Percentiles rank a stretch among this genome's conserved stretches.
Conservation (phyloP, 352 stramenopile species). For the Blastocystis sp. region DNA sequence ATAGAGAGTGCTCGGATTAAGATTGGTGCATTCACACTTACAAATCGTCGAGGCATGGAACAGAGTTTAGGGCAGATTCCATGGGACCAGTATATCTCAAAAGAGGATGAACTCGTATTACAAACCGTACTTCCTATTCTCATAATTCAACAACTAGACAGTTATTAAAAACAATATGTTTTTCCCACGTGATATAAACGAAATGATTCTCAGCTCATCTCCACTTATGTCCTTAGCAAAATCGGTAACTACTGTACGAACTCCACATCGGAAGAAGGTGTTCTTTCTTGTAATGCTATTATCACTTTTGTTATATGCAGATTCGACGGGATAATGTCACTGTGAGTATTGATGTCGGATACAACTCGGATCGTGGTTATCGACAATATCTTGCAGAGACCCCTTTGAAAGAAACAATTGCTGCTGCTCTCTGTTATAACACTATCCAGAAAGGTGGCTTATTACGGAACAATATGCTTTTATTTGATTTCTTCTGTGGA, state of each 20-base stretch:
- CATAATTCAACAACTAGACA: not conserved
- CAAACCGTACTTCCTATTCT: not conserved
- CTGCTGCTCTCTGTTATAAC: slow-evolving; percentile 50
- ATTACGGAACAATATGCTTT: slow-evolving; percentile 40
- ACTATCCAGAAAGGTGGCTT: not conserved
- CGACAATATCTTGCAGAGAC: slow-evolving; percentile 23
- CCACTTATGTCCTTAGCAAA: slow-evolving; percentile 7
- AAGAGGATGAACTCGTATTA: not conserved
- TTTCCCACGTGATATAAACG: slow-evolving; percentile 50
- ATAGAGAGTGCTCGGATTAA: slow-evolving; percentile 34
- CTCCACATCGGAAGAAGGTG: slow-evolving; percentile 4
- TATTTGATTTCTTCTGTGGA: slow-evolving; percentile 63
- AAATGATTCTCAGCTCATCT: not conserved
- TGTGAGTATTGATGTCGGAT: slow-evolving; percentile 30
- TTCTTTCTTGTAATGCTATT: slow-evolving; percentile 4
- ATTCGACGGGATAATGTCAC: slow-evolving; percentile 53
- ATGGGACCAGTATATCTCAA: slow-evolving; percentile 54
- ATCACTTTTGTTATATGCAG: not conserved
- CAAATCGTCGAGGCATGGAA: slow-evolving; percentile 38
- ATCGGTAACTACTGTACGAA: not conserved
- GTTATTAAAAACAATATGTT: slow-evolving; percentile 65
- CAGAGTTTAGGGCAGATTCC: slow-evolving; percentile 17
- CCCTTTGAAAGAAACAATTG: slow-evolving; percentile 48
- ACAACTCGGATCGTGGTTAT: slow-evolving; percentile 41
- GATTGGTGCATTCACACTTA: slow-evolving; percentile 25